A percentile compares a stretch with the other conserved stretches of the same genome.
Conservation (phyloP, 179 eudicot genomes). For the Actinidia arguta region DNA sequence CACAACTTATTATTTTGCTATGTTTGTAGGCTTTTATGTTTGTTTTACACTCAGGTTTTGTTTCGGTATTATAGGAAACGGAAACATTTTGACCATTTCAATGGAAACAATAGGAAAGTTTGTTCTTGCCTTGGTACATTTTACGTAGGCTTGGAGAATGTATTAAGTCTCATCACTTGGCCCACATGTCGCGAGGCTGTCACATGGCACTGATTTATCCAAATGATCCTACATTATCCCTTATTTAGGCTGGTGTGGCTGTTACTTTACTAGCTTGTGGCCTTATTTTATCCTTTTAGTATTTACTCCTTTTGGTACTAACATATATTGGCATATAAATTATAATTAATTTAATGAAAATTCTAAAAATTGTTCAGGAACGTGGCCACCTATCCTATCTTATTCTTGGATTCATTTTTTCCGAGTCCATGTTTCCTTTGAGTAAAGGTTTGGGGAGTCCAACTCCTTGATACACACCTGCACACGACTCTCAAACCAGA, state of each 20-base stretch:
- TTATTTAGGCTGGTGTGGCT: too few relatives aligned
- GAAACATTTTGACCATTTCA: not conserved
- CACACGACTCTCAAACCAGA: not conserved
- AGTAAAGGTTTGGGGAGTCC: too few relatives aligned
- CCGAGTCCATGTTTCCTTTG: too few relatives aligned
- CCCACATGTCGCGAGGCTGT: not conserved
- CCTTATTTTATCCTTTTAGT: too few relatives aligned
- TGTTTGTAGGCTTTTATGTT: too few relatives aligned
- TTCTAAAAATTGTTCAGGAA: not conserved
- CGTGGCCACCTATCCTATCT: not conserved
- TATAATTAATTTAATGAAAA: not conserved
- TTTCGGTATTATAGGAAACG: too few relatives aligned
- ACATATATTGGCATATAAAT: not conserved
- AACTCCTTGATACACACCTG: too few relatives aligned
- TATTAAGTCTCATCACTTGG: slow-evolving; percentile 1
- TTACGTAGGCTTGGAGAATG: not conserved
- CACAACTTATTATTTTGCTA: too few relatives aligned
- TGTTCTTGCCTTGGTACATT: not conserved
- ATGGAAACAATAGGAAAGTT: not conserved
- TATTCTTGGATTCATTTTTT: too few relatives aligned
- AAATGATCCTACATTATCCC: not conserved
- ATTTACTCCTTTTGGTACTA: too few relatives aligned
- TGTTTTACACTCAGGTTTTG: too few relatives aligned
- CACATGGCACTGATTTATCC: not conserved
- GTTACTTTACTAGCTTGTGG: too few relatives aligned